These are phyloP conservation scores for Trichoderma polysporum DNA, from an alignment of 2,329 filamentous ascomycete species.

Conservation along the genomic window DNA sequence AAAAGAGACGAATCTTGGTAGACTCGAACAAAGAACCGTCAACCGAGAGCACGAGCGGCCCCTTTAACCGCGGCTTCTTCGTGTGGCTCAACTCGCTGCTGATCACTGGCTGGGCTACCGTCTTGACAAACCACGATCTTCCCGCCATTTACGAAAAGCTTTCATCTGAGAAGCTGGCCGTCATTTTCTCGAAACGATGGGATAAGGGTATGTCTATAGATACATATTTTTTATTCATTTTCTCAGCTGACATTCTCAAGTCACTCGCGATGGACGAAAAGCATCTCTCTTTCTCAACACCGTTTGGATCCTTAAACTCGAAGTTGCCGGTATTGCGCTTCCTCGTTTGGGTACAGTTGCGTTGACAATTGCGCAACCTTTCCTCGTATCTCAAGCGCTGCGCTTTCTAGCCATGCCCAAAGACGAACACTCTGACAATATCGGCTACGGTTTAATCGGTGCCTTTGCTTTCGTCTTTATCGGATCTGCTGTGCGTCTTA, in stretches of 20 bases:
- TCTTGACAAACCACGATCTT: slow-evolving; percentile 30
- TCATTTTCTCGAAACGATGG: slow-evolving; percentile 29
- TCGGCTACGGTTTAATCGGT: slow-evolving; percentile 35
- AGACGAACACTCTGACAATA: slow-evolving; percentile 27
- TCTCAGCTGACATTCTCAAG: background rate
- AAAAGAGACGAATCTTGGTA: slow-evolving; percentile 35
- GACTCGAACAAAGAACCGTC: slow-evolving; percentile 44
- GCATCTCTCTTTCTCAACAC: slow-evolving; percentile 32
- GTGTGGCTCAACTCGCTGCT: slow-evolving; percentile 46
- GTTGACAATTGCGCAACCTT: slow-evolving; percentile 34
- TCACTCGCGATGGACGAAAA: slow-evolving; percentile 23
- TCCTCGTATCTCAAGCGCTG: slow-evolving; percentile 31
- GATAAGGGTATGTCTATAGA: slow-evolving; percentile 23
- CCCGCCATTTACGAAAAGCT: slow-evolving; percentile 34
- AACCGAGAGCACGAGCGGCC: slow-evolving; percentile 49
- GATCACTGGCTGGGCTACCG: slow-evolving; percentile 45
- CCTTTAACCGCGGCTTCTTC: slow-evolving; percentile 34
- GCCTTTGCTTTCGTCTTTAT: slow-evolving; percentile 36
- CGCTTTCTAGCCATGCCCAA: slow-evolving; percentile 31
- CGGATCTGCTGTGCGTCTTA: slow-evolving; percentile 31
- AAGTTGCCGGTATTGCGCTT: slow-evolving; percentile 33
- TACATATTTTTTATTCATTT: background rate
- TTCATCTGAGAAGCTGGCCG: slow-evolving; percentile 30
- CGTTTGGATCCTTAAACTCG: slow-evolving; percentile 29
- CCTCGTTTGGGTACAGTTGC: slow-evolving; percentile 32